Percentiles rank a stretch among this genome's conserved stretches.
Evolutionary conservation across 371 early-diverging fungal species (phyloP).

Genomic region (Actinomucor elegans): DNA sequence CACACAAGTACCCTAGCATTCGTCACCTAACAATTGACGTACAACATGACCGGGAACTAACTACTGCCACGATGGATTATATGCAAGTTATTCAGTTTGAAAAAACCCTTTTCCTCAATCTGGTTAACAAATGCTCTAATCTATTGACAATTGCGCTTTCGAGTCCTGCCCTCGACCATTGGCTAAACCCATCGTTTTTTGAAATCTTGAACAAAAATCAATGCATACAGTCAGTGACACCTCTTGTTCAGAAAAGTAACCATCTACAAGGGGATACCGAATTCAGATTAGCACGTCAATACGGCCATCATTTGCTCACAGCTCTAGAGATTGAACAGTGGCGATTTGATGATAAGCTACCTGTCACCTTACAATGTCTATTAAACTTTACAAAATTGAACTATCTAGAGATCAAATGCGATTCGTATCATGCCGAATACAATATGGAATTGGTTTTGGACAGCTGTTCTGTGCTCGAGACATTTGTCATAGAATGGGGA

Average conservation of each 20-base stretch:
- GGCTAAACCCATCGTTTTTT: conserved; percentile 14
- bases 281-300: neutral
- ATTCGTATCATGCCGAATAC: conserved; percentile 17
- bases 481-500: conserved; percentile 13
- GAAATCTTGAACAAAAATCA: neutral
- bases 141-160: neutral
- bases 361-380: neutral
- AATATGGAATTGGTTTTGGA: conserved; percentile 4
- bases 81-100: neutral
- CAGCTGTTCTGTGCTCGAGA: conserved; percentile 2
- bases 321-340: conserved; percentile 17
- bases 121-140: conserved; percentile 1
- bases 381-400: neutral
- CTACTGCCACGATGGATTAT: too few species aligned
- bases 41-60: neutral
- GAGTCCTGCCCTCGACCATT: conserved; percentile 1
- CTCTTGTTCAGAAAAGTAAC: neutral
- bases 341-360: conserved; percentile 5
- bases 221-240: neutral
- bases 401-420: conserved; percentile 9
- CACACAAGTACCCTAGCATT: conserved; percentile 14
- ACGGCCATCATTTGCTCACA: neutral
- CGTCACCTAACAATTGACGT: neutral
- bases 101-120: neutral
- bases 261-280: conserved; percentile 8